Conservation (phyloP, 2,329 filamentous ascomycete genomes). For the Eurotiales sp. region DNA sequence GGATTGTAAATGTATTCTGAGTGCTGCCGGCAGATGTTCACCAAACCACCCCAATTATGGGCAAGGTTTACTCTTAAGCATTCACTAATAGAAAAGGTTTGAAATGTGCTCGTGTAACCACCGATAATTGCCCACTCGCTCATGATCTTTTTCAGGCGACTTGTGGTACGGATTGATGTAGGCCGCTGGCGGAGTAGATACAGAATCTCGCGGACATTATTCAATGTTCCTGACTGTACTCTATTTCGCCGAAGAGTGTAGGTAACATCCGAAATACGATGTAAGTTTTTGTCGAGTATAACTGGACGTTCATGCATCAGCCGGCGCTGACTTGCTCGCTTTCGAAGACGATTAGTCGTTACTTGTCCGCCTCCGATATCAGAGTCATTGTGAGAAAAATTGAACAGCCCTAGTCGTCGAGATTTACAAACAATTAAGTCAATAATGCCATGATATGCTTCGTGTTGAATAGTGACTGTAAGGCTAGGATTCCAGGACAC, state of each 20-base stretch:
- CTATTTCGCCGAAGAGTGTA: not conserved
- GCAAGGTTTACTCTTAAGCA: slow-evolving; percentile 35
- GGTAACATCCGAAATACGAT: not conserved
- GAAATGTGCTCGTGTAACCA: slow-evolving; percentile 35
- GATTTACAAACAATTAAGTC: slow-evolving; percentile 24
- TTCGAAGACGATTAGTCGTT: not conserved
- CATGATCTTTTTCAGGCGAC: slow-evolving; percentile 25
- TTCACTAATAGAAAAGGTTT: slow-evolving; percentile 36
- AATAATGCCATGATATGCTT: slow-evolving; percentile 22
- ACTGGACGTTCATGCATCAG: slow-evolving; percentile 28
- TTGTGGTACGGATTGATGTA: slow-evolving; percentile 4
- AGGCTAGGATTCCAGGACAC: slow-evolving; percentile 41
- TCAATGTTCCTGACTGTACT: not conserved
- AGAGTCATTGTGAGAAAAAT: not conserved
- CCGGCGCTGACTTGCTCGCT: slow-evolving; percentile 35
- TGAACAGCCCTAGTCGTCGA: not conserved
- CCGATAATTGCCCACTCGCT: slow-evolving; percentile 35
- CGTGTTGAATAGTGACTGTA: slow-evolving; percentile 40
- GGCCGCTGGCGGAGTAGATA: not conserved
- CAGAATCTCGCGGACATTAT: slow-evolving; percentile 4
- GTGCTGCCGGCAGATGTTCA: slow-evolving; percentile 31
- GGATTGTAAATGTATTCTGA: slow-evolving; percentile 23
- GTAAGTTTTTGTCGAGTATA: not conserved
- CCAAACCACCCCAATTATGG: slow-evolving; percentile 44
- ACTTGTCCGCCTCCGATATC: not conserved